Percentiles rank a stretch among this genome's conserved stretches.
phyloP scores from a whole-genome alignment of 1,139 yeast genomes.

The Kodamaea anthophila region DNA sequence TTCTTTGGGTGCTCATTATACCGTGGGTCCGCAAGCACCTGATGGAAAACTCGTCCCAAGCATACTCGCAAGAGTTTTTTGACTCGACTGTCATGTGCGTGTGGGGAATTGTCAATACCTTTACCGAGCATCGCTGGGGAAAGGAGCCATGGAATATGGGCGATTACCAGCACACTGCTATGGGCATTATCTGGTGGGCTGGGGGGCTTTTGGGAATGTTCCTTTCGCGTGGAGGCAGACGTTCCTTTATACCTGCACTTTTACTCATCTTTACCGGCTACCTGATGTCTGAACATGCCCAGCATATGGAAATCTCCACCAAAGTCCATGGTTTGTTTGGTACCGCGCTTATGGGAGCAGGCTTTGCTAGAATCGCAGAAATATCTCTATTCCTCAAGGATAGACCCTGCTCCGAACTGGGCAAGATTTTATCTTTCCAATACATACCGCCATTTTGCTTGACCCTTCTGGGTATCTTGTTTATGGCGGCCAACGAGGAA shows the following conservation, averaged over 20 bases:
- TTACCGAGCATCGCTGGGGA: constrained; percentile 96
- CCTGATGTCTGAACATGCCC: constrained; percentile 89
- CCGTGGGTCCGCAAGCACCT: constrained; percentile 54
- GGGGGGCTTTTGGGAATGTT: constrained; percentile 84
- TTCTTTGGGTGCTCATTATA: constrained; percentile 57
- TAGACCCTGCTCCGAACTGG: constrained; percentile 39
- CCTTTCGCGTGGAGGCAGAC: constrained; percentile 55
- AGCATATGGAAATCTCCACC: constrained; percentile 67
- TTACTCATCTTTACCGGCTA: constrained; percentile 84
- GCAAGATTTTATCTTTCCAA: constrained; percentile 64
- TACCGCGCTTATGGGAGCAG: constrained; percentile 70
- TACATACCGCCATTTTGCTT: constrained; percentile 78
- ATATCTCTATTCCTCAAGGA: constrained; percentile 65
- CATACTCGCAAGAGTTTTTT: constrained; percentile 72
- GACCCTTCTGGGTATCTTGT: constrained; percentile 69
- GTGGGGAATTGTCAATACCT: constrained; percentile 92
- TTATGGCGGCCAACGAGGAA: constrained; percentile 92
- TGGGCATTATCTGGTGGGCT: constrained; percentile 97
- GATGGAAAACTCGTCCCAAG: constrained; percentile 13
- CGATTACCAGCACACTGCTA: constrained; percentile 87
- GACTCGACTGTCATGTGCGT: constrained; percentile 74
- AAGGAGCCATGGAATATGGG: constrained; percentile 81
- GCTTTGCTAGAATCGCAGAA: constrained; percentile 67
- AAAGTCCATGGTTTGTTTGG: constrained; percentile 88
- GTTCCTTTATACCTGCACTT: constrained; percentile 76